phyloP scores from a whole-genome alignment of 441 rosid genomes.

The Dalechampia spathulata region DNA sequence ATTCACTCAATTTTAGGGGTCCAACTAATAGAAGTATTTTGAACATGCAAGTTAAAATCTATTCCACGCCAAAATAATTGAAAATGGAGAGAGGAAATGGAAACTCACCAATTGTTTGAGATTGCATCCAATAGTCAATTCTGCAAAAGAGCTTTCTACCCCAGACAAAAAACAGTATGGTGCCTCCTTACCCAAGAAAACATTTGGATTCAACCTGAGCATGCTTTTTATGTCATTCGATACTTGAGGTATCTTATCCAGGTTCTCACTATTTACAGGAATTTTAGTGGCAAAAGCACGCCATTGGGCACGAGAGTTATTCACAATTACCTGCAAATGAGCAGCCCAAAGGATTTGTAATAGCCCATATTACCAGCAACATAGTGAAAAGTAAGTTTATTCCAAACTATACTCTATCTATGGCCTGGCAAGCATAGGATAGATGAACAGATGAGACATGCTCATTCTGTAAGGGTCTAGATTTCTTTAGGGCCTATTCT shows the following conservation, averaged over 20 bases:
- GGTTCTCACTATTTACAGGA: constrained; percentile 55
- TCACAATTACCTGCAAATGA: constrained; percentile 60
- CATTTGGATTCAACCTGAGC: constrained; percentile 51
- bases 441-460: background rate
- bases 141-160: constrained; percentile 60
- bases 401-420: background rate
- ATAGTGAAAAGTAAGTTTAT: background rate
- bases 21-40: too few relatives aligned
- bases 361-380: background rate
- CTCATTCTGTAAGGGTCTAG: background rate
- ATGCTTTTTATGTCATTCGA: constrained; percentile 59
- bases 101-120: constrained; percentile 59
- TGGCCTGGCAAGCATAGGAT: background rate
- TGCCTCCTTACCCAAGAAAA: constrained; percentile 70
- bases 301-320: constrained; percentile 81
- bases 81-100: background rate
- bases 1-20: too few relatives aligned
- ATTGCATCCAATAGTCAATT: constrained; percentile 77
- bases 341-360: background rate
- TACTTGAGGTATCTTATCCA: constrained; percentile 64
- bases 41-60: background rate
- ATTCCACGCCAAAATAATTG: background rate
- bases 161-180: constrained; percentile 80
- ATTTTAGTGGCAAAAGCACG: constrained; percentile 54
- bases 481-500: background rate